Evolutionary conservation across 1,139 yeast species (phyloP), one percentile per base, ranked within the genome.

Genomic region (Yamadazyma friedrichii): DNA sequence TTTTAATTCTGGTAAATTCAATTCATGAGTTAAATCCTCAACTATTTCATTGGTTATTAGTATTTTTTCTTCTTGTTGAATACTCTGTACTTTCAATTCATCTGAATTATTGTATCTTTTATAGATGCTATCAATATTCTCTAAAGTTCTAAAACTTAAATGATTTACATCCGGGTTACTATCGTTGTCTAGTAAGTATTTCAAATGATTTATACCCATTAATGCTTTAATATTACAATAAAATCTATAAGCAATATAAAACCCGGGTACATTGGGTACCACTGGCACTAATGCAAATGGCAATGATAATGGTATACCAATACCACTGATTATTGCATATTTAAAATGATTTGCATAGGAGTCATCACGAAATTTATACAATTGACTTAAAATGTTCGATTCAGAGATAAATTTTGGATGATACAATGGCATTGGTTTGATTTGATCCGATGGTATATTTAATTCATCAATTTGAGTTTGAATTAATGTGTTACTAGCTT

Each of bases 241-340:
- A 15, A 86, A 73, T 49, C 98, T 73, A 61, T 85, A 93, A 5
- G 86, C 71, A 35, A 91, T 62, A 56, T 89, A 93, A 53, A 93
- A 84, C 0, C 97, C 97, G 0, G 98, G 98, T n/a, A 93, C 78
- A 52, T 93, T 93, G 15, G 98, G 98, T 1, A 91, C 60, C n/a
- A 91, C 72, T 0, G 98, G 98, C 0, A 93, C 56, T 35, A 89
- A 56, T 0, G 88, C 89, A 41, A 89, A 62, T 1, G 98, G 98
- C 6, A 88, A 56, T 0, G 95, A 80, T 35, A 91, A 50, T 1
- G 98, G 98, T 2, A 93, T 64, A 2, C 83, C 82, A 25, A 84
- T 50, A 0, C 78, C 74, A 51, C 88, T 81, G 32, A 68, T 35
- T 4, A 61, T 47, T 20, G 73, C 65, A 48, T 64, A 62, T 41